Conservation (phyloP, 2,329 filamentous ascomycete species). For the Aspergillus sp. region DNA sequence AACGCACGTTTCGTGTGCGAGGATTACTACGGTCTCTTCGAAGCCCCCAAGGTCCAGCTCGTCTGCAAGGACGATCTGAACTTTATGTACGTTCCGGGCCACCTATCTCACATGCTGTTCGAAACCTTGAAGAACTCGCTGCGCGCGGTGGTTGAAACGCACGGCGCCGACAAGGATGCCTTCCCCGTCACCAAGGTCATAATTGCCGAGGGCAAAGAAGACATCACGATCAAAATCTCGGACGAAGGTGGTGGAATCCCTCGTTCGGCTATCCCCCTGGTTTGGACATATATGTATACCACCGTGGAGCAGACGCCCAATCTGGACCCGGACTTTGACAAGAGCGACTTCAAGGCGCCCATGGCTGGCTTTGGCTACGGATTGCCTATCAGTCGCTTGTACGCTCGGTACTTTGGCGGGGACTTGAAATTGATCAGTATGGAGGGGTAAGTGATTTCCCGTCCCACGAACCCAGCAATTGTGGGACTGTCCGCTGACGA, state of each 20-base stretch:
- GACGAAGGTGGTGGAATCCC: constrained; percentile 97
- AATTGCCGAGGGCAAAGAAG: constrained; percentile 94
- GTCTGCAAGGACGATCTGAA: constrained; percentile 91
- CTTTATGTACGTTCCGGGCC: constrained; percentile 99
- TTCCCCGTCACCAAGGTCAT: constrained; percentile 98
- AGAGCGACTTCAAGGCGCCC: constrained; percentile 97
- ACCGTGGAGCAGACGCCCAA: constrained; percentile 95
- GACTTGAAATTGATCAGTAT: constrained; percentile 98
- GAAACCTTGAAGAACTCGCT: constrained; percentile 98
- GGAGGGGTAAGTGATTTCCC: constrained; percentile 73
- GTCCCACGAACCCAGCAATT: background rate
- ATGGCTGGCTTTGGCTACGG: constrained; percentile 99
- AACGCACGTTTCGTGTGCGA: constrained; percentile 99
- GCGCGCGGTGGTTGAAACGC: constrained; percentile 90
- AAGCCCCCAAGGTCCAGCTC: constrained; percentile 93
- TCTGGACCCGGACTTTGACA: constrained; percentile 95
- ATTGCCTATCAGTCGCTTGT: constrained; percentile 86
- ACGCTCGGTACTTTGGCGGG: constrained; percentile 95
- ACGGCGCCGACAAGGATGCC: constrained; percentile 91
- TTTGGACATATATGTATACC: constrained; percentile 99
- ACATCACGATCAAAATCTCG: constrained; percentile 97
- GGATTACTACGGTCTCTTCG: constrained; percentile 96
- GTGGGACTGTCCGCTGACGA: background rate
- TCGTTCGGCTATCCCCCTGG: constrained; percentile 84
- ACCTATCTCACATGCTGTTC: constrained; percentile 98